Conservation (phyloP, 345 rosid species). For the Balakata baccata region DNA sequence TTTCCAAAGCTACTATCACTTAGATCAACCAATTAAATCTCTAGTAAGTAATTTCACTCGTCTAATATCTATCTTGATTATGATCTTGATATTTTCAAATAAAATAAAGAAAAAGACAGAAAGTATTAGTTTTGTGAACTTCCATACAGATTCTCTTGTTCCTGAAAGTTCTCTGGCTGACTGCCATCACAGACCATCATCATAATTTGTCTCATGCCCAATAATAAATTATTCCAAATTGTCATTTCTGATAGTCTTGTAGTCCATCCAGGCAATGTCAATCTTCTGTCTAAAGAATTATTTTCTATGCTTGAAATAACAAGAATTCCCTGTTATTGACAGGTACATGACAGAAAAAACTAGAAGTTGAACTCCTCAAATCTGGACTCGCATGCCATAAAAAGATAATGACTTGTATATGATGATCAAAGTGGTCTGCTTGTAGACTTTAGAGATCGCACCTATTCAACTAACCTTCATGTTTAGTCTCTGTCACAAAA, state of each 20-base stretch:
- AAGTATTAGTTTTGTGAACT: not conserved
- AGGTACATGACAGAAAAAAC: not conserved
- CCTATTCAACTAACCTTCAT: constrained; percentile 44
- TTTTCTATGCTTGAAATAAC: not conserved
- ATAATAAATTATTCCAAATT: not conserved
- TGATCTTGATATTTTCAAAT: not conserved
- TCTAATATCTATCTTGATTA: not conserved
- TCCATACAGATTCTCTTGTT: not conserved
- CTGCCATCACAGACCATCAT: not conserved
- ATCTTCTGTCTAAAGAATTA: not conserved
- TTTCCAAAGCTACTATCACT: constrained; percentile 1
- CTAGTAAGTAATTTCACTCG: not conserved
- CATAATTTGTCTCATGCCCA: not conserved
- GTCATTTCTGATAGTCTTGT: too few species aligned
- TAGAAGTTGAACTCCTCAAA: not conserved
- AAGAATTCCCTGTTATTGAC: not conserved
- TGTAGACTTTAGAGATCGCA: not conserved
- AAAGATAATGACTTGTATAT: not conserved
- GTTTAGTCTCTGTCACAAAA: constrained; percentile 38
- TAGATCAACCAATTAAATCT: constrained; percentile 7
- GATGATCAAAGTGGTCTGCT: not conserved
- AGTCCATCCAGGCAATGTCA: not conserved
- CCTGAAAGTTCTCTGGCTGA: not conserved
- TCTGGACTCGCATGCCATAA: not conserved
- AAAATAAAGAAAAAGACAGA: not conserved